These are phyloP conservation scores for Magnaporthiopsis rhizophila DNA, from an alignment of 2,329 filamentous ascomycete species.

Conservation along the genomic window DNA sequence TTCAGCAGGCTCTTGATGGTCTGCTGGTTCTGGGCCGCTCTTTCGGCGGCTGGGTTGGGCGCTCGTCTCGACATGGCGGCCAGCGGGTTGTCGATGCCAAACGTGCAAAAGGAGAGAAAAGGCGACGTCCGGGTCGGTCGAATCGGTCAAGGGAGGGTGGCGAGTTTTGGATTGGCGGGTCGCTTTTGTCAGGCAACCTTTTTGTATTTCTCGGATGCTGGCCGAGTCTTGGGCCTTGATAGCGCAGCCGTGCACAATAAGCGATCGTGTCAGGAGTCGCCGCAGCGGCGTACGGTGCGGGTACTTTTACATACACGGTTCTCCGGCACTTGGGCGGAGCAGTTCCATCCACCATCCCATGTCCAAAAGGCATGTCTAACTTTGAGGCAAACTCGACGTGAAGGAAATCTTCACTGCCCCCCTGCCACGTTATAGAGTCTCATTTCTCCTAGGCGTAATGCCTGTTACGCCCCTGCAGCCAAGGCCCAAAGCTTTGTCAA, in stretches of 20 bases:
- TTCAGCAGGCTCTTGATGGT: conserved; percentile 94
- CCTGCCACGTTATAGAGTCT: too few relatives aligned
- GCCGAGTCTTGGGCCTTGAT: neutral
- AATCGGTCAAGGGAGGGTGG: neutral
- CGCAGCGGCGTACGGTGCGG: neutral
- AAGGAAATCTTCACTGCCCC: neutral
- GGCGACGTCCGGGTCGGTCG: neutral
- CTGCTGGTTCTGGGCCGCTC: conserved; percentile 85
- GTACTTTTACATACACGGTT: neutral
- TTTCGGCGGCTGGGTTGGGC: conserved; percentile 71
- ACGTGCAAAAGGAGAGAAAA: neutral
- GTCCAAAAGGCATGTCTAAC: neutral
- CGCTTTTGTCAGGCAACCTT: neutral
- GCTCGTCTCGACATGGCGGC: conserved; percentile 66
- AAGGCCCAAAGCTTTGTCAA: too few relatives aligned
- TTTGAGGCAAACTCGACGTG: neutral
- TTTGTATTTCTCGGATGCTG: neutral
- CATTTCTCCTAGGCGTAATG: too few relatives aligned
- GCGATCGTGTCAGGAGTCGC: neutral
- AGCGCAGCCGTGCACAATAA: neutral
- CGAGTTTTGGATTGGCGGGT: neutral
- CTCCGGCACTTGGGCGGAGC: neutral
- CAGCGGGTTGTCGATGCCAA: neutral
- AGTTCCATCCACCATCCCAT: neutral
- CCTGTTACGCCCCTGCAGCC: too few relatives aligned